Evolutionary conservation across 768 basidiomycete genomes (phyloP).

Genomic region (Termitomyces sp.): DNA sequence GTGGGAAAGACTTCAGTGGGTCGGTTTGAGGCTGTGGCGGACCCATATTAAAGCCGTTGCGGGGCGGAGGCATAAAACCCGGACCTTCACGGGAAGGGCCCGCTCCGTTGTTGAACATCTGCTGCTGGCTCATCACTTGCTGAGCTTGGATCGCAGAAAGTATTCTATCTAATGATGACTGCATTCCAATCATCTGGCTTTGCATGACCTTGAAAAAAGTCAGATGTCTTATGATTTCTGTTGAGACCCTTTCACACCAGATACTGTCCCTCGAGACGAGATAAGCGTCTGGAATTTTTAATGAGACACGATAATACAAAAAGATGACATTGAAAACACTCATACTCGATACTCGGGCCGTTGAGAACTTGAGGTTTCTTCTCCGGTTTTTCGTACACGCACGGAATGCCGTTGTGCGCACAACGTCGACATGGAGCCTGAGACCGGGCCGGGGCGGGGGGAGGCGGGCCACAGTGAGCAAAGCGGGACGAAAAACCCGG

Average conservation of each 20-base stretch:
- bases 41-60: conserved; percentile 34
- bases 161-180: conserved; percentile 82
- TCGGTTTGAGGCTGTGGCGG: conserved; percentile 26
- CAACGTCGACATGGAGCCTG: conserved; percentile 90
- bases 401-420: conserved; percentile 72
- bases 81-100: conserved; percentile 24
- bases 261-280: conserved; percentile 83
- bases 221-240: not conserved
- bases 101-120: conserved; percentile 26
- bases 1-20: conserved; percentile 56
- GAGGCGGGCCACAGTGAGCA: conserved; percentile 61
- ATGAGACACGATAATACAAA: conserved; percentile 20
- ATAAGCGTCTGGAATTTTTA: conserved; percentile 46
- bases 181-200: conserved; percentile 93
- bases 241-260: conserved; percentile 39
- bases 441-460: conserved; percentile 65
- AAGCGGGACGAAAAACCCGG: conserved; percentile 36
- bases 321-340: not conserved
- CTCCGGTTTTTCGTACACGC: conserved; percentile 89
- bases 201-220: conserved; percentile 64
- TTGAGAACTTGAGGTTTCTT: conserved; percentile 68
- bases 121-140: conserved; percentile 28
- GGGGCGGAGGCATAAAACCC: conserved; percentile 27
- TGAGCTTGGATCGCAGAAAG: conserved; percentile 56
- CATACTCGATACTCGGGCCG: conserved; percentile 70